Conservation (phyloP, 768 basidiomycete genomes). For the Lyophyllum shimeji region DNA sequence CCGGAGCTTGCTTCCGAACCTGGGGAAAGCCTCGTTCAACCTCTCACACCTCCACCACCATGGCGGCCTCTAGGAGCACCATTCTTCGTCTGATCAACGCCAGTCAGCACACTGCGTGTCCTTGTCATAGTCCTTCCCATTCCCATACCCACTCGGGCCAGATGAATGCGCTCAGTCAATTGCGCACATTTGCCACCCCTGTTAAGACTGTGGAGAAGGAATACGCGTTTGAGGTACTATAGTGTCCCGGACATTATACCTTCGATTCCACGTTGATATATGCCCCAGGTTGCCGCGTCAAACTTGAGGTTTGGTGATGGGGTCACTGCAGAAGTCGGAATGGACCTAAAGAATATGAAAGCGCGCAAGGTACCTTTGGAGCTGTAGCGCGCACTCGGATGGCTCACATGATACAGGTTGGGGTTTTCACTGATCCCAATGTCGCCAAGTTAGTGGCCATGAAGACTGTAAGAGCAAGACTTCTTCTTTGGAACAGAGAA, state of each 20-base stretch:
- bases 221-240: slow-evolving; percentile 83
- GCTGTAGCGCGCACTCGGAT: slow-evolving; percentile 8
- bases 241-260: neutral
- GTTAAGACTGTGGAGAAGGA: slow-evolving; percentile 74
- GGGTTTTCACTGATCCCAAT: slow-evolving; percentile 89
- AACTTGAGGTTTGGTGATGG: slow-evolving; percentile 90
- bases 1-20: slow-evolving; percentile 1
- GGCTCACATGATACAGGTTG: slow-evolving; percentile 58
- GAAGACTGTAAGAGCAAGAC: slow-evolving; percentile 58
- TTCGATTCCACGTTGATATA: neutral
- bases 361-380: slow-evolving; percentile 64
- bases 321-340: slow-evolving; percentile 86
- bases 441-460: slow-evolving; percentile 81
- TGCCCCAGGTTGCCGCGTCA: slow-evolving; percentile 71
- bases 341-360: slow-evolving; percentile 93
- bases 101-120: slow-evolving; percentile 72
- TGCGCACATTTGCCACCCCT: slow-evolving; percentile 78
- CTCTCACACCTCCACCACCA: slow-evolving; percentile 19
- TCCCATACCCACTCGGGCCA: slow-evolving; percentile 41
- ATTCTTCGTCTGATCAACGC: slow-evolving; percentile 77
- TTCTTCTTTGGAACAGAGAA: neutral
- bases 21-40: slow-evolving; percentile 6
- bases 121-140: slow-evolving; percentile 71
- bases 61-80: slow-evolving; percentile 56
- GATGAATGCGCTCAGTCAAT: slow-evolving; percentile 52